phyloP scores from a whole-genome alignment of 1,284 basidiomycete species.

The Schizophyllum amplum region DNA sequence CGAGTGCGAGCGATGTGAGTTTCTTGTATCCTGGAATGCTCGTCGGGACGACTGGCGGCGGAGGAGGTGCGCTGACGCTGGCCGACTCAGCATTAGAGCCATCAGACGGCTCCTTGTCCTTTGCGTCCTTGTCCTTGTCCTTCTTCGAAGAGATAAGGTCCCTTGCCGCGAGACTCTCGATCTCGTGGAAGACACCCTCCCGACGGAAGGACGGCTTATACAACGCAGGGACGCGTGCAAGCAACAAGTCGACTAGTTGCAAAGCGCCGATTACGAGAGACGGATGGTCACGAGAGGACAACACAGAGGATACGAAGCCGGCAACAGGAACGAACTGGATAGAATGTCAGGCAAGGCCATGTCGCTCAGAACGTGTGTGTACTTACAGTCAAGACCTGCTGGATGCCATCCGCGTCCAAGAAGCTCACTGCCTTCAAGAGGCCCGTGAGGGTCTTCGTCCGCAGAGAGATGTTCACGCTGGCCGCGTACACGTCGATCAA shows the following conservation, averaged over 20 bases:
- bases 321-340: constrained; percentile 82
- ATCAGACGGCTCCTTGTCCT: constrained; percentile 38
- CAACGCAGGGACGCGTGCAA: constrained; percentile 72
- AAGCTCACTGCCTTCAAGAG: constrained; percentile 87
- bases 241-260: constrained; percentile 84
- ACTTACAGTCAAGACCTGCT: constrained; percentile 62
- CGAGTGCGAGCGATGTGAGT: constrained; percentile 52
- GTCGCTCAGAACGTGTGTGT: constrained; percentile 2
- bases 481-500: constrained; percentile 94
- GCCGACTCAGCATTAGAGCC: constrained; percentile 29
- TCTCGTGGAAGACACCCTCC: constrained; percentile 92
- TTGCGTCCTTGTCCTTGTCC: constrained; percentile 37
- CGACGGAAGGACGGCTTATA: constrained; percentile 85
- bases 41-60: background rate
- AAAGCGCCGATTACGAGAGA: constrained; percentile 79
- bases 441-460: constrained; percentile 81
- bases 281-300: constrained; percentile 86
- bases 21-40: constrained; percentile 58
- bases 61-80: constrained; percentile 14
- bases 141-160: constrained; percentile 44
- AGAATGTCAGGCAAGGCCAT: constrained; percentile 10
- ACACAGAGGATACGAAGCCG: constrained; percentile 85
- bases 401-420: constrained; percentile 70
- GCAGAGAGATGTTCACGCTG: constrained; percentile 78
- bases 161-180: constrained; percentile 66